Base-by-base conservation (phyloP, 2,329 filamentous ascomycete species). In the Aspergillus uvarum region DNA sequence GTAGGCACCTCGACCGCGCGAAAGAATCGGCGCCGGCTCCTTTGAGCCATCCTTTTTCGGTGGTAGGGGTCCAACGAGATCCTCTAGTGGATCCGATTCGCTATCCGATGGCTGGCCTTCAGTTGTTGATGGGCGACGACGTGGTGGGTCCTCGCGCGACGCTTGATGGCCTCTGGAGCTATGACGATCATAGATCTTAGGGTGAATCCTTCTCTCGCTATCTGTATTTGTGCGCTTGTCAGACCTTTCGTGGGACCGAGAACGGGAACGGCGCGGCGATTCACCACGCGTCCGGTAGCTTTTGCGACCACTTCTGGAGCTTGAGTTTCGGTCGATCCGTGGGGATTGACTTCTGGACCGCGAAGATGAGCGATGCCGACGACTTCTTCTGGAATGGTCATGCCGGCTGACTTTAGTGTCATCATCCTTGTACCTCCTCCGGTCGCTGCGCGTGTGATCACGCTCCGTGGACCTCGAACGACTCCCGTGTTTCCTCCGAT, bases 11-110 rank as follows among this genome's bases (percentile, higher is more conserved):
- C 92, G 86, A 10, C 92, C 92, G 29, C 90, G 87, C n/a, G 81
- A 78, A 56, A 78, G 82, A 32, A 86, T 70, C 31, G 72, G 74
- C 3, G 79, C 72, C 65, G 64, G 35, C 14, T 12, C 32, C 72
- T 68, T 38, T 71, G 65, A 4, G 76, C 77, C 21, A 82, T 82
- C 29, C 29, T 59, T 47, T 26, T 67, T 68, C 1, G 87, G 87
- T 8, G 85, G 87, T 1, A 79, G 75, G 21, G 92, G 92, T 0
- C 92, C 93, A 35, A 96, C 87, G 21, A 94, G 79, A 3, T 89
- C 86, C 59, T 92, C 88, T 3, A 92, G 77, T 1, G 90, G 88
- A 71, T 96, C 91, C 0, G 90, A 92, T 44, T 77, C 76, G 32
- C 71, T 57, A 7, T 65, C 70, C 6, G 61, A 63, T 42, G 38